Conservation (phyloP, 495 filamentous ascomycete species). For the Penicillium robsamsonii region DNA sequence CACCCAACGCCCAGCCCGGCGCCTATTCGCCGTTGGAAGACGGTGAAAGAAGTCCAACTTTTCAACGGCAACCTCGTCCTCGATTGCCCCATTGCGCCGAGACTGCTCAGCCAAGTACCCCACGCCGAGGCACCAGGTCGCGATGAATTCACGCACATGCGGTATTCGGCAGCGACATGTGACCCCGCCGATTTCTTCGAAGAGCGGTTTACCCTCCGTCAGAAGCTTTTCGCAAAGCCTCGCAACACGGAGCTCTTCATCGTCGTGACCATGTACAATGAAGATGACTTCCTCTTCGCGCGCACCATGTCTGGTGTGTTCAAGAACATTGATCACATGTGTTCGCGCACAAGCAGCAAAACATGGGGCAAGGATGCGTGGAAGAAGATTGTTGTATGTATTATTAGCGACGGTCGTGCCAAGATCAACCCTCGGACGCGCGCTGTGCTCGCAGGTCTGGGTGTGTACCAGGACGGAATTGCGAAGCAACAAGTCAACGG, state of each 20-base stretch:
- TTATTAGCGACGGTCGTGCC: conserved; percentile 95
- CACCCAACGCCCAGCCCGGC: conserved; percentile 58
- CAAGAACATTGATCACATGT: conserved; percentile 98
- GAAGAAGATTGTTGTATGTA: conserved; percentile 99
- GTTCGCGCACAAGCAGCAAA: conserved; percentile 81
- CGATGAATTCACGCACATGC: conserved; percentile 99
- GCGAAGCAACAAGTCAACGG: conserved; percentile 97
- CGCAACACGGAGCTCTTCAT: conserved; percentile 97
- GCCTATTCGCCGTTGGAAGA: conserved; percentile 91
- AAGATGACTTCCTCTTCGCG: conserved; percentile 95
- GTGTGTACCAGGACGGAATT: conserved; percentile 97
- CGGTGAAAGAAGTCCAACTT: conserved; percentile 94
- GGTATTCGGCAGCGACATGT: conserved; percentile 95
- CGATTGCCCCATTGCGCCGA: conserved; percentile 93
- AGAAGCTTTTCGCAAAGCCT: conserved; percentile 89
- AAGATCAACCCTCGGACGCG: conserved; percentile 95
- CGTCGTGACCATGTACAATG: conserved; percentile 99
- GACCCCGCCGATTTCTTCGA: conserved; percentile 86
- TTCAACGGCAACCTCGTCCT: conserved; percentile 97
- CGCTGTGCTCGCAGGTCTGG: conserved; percentile 87
- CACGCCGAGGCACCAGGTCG: conserved; percentile 78
- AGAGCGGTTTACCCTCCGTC: conserved; percentile 88
- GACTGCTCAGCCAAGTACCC: conserved; percentile 77
- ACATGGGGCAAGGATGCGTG: conserved; percentile 98
- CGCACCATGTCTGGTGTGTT: conserved; percentile 96